Conservation (phyloP, 2,329 filamentous ascomycete species). For the Colletotrichum sansevieriae region DNA sequence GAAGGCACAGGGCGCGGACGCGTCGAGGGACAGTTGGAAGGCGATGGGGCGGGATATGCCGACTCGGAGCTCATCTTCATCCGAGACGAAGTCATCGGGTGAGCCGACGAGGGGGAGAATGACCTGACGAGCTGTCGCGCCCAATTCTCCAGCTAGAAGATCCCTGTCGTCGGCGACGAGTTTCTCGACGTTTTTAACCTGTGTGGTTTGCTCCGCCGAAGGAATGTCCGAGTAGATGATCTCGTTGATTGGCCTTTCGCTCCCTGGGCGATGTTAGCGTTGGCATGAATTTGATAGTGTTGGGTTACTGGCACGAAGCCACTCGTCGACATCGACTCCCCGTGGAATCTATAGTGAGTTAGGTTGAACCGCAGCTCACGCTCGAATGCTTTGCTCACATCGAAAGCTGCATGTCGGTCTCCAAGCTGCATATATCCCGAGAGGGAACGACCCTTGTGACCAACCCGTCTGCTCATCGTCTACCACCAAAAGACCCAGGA, state of each 20-base stretch:
- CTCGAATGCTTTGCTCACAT: slow-evolving; percentile 46
- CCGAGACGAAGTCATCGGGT: too few species aligned
- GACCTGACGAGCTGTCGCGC: too few species aligned
- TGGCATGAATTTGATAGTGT: background rate
- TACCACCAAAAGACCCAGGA: slow-evolving; percentile 47
- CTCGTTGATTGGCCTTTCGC: slow-evolving; percentile 58
- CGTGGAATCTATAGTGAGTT: slow-evolving; percentile 55
- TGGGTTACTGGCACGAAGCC: slow-evolving; percentile 57
- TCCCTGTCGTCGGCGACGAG: too few species aligned
- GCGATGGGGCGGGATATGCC: too few species aligned
- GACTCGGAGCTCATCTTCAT: too few species aligned
- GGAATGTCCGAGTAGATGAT: too few species aligned
- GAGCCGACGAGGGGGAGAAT: too few species aligned
- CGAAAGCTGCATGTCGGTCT: slow-evolving; percentile 51
- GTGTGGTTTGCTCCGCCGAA: too few species aligned
- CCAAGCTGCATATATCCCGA: slow-evolving; percentile 48
- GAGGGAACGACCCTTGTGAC: slow-evolving; percentile 51
- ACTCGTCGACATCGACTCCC: slow-evolving; percentile 60
- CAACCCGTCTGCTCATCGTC: slow-evolving; percentile 44
- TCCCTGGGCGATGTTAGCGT: slow-evolving; percentile 50
- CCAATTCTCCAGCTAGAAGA: too few species aligned
- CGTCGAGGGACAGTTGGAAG: too few species aligned
- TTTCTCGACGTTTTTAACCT: too few species aligned
- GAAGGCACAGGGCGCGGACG: too few species aligned
- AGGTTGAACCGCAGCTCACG: slow-evolving; percentile 20